Evolutionary conservation across 768 basidiomycete genomes (phyloP), one percentile per base, ranked within the genome.

Genomic region (Lactarius pseudohatsudake): DNA sequence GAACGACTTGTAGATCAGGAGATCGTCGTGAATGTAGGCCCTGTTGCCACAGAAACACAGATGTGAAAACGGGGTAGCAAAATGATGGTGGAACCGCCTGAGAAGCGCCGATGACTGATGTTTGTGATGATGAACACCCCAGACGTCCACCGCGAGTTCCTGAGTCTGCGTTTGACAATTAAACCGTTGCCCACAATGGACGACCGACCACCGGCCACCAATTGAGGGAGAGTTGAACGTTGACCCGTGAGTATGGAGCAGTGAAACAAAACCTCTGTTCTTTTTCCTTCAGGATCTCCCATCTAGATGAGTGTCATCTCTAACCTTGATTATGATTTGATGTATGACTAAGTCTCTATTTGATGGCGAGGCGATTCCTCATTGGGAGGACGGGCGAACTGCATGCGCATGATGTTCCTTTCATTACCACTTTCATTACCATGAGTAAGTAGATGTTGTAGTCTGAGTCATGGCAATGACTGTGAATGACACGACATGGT

Each of bases 31-130:
- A 26, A 50, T 53, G 30, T 30, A 57, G 57, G 59, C 5, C n/a
- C 34, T 55, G 64, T 60, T 61, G 59, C 64, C 54, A 65, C 59
- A 45, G 50, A 43, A 41, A 54, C 43, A 22, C 13, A 26, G 40
- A 40, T 38, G 57, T 41, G 34, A 53, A 59, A n/a, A 34, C 38
- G 30, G 45, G 28, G 18, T 26, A 38, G 22, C 18, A 53, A 22
- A 18, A 57, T 40, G 38, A 50, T n/a, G n/a, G 47, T 9, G 47
- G 22, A 15, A 8, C 34, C 45, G 28, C 41, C 22, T 26, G 34
- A 30, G 34, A 30, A 54, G 53, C 28, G 11, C 15, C 53, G 53
- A 56, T 10, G 20, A 30, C 15, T 56, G 55, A 28, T 56, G 5
- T 28, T 56, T 11, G 16, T 30, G 18, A 56, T 56, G 55, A 56